Percentiles rank a stretch among this genome's conserved stretches.
phyloP scores from a whole-genome alignment of 169 alveolate species.

The Eimeria maxima region DNA sequence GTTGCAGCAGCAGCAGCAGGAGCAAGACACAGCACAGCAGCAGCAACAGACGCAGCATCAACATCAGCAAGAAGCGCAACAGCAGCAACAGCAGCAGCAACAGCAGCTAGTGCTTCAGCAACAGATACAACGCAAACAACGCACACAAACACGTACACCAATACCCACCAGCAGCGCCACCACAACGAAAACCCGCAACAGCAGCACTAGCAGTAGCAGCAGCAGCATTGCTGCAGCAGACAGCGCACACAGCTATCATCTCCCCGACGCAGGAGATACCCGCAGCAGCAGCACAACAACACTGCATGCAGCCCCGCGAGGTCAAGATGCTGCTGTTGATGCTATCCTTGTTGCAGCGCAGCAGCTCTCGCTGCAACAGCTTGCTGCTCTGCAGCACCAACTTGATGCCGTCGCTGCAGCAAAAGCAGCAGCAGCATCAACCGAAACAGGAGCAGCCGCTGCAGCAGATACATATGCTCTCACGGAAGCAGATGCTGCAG shows the following conservation, averaged over 20 bases:
- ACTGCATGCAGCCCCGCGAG: neutral
- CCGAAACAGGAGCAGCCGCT: neutral
- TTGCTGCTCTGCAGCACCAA: neutral
- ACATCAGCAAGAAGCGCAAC: no score
- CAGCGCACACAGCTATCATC: no score
- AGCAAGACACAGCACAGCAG: no score
- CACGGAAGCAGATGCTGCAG: no score
- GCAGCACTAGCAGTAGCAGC: neutral
- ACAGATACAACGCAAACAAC: neutral
- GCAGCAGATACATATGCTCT: neutral
- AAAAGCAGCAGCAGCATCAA: neutral
- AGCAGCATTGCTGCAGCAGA: neutral
- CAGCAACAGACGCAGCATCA: no score
- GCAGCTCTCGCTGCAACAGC: conserved; percentile 11
- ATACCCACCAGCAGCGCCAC: neutral
- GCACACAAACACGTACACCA: neutral
- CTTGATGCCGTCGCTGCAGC: conserved; percentile 20
- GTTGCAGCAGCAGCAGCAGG: no score
- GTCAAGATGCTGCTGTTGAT: neutral
- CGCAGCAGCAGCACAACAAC: neutral
- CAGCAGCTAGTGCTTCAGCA: conserved; percentile 14
- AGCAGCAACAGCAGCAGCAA: conserved; percentile 20
- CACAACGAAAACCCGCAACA: neutral
- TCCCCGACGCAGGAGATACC: neutral
- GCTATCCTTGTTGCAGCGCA: neutral